phyloP scores from a whole-genome alignment of 163 green algal species.

The Scenedesmus sp. region DNA sequence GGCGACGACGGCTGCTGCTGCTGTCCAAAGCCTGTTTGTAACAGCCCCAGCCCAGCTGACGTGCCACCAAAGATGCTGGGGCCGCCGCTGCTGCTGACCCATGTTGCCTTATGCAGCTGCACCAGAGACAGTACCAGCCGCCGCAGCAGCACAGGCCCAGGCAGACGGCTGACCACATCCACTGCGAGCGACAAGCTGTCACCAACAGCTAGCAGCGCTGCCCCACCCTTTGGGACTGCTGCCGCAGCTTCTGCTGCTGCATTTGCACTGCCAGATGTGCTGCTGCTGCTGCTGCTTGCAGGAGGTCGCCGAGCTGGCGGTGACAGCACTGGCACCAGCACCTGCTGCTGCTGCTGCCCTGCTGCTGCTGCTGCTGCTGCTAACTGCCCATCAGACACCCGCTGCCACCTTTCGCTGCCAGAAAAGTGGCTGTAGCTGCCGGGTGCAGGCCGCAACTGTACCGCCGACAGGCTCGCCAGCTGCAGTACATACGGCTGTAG shows the following conservation, averaged over 20 bases:
- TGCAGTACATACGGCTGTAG: slow-evolving; percentile 22
- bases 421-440: slow-evolving; percentile 40
- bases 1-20: slow-evolving; percentile 20
- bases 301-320: not conserved
- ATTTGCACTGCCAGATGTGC: not conserved
- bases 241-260: slow-evolving; percentile 11
- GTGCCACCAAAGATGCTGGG: slow-evolving; percentile 17
- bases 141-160: slow-evolving; percentile 33
- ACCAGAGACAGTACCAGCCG: slow-evolving; percentile 8
- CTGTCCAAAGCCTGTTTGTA: not conserved
- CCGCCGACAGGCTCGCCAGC: slow-evolving; percentile 1
- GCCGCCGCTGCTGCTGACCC: slow-evolving; percentile 28
- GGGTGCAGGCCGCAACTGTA: slow-evolving; percentile 37
- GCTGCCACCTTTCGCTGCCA: not conserved
- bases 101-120: slow-evolving; percentile 41
- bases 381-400: no score
- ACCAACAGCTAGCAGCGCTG: slow-evolving; percentile 41
- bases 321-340: slow-evolving; percentile 23
- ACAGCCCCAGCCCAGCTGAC: no score
- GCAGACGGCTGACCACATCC: slow-evolving; percentile 36
- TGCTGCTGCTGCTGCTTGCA: slow-evolving; percentile 5
- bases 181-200: slow-evolving; percentile 31
- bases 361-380: not conserved
- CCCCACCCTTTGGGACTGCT: not conserved
- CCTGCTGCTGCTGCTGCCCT: not conserved